Base-by-base conservation (phyloP, 1,139 yeast species). In the Magnusiomyces suaveolens region DNA sequence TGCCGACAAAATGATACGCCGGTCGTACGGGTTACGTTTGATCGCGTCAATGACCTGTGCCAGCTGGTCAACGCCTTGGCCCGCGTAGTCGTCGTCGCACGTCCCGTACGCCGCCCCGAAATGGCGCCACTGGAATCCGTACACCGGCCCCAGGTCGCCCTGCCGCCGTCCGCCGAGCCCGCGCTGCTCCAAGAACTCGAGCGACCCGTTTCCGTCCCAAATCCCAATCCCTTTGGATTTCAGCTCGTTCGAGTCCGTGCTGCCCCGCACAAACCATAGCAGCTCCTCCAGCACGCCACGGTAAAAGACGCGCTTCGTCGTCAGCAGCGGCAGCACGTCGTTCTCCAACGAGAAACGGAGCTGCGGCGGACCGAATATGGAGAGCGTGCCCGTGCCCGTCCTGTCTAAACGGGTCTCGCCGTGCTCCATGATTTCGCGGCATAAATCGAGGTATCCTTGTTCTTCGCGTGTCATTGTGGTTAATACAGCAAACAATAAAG, bases 61-160 rank as follows among this genome's bases (percentile, higher is more conserved):
- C 50, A 92, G 75, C 72, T 92, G 99, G 67, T 92, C 99, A 54
- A 81, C 84, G 2, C 99, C 99, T 66, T 87, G 77, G 3, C 90
- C 92, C 0, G 84, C 67, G 65, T 92, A 92, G 68, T 92, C 95
- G 4, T 90, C 76, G 59, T 90, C 90, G 66, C 96, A 88, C 56
- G 87, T 89, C 46, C 66, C 75, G 68, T 92, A 92, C 61, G 84
- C 81, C 2, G 98, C 98, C 33, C 98, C 98, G 68, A 94, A 92
- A 69, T 94, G 98, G 65, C 99, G 81, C 99, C 99, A 92, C 71
- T 92, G 99, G 72, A 94, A 92, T 0, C 99, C 99, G 67, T 92
- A 92, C 2, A 92, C 97, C 0, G 99, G 98, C 0, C 99, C 99
- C 63, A 92, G 72, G 70, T 92, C 99, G 55, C 97, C 97, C 64